Evolutionary conservation across 805 yeast genomes (phyloP), one percentile per base, ranked within the genome.

Genomic region (Kazachstania taianensis): DNA sequence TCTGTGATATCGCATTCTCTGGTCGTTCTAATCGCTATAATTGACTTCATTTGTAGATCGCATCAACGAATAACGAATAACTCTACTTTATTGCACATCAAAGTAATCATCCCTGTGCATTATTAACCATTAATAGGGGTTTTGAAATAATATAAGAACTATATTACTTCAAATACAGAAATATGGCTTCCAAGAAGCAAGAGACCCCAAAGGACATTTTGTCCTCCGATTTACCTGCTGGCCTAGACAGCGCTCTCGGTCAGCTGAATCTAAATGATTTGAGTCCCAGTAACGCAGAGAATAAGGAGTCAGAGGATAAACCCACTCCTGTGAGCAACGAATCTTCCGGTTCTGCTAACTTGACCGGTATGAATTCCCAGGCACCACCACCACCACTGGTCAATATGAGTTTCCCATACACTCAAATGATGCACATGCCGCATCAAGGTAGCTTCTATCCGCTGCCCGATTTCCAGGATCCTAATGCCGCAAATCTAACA

Each of bases 351-450:
- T 22, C 25, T 8, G 12, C 25, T 12, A 22, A 8, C 25, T 22
- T 22, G n/a, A n/a, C n/a, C n/a, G n/a, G n/a, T n/a, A 22, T 26
- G 17, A 12, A 7, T 12, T 15, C 14, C 7, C 32, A 22, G 26
- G 32, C 31, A 19, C 38, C 36, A 16, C 41, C 44, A 13, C 53
- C 52, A 9, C 53, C 50, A 14, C 53, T 51, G 48, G 48, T 54
- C 48, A 47, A 48, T 17, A 52, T 54, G 57, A 54, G 54, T 19
- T 55, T 53, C 36, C 57, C 57, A 18, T 55, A 50, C 29, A 47
- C 55, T 6, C 59, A 53, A 36, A 51, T 55, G 59, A 50, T 55
- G 49, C 58, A 45, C 25, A 42, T 55, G 32, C 54, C 50, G 14
- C 61, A 51, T 23, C 52, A 49, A 30, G 48, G 41, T 2, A 49